Evolutionary conservation across 2,329 filamentous ascomycete genomes (phyloP).

Genomic region (Knoxdaviesia proteae): DNA sequence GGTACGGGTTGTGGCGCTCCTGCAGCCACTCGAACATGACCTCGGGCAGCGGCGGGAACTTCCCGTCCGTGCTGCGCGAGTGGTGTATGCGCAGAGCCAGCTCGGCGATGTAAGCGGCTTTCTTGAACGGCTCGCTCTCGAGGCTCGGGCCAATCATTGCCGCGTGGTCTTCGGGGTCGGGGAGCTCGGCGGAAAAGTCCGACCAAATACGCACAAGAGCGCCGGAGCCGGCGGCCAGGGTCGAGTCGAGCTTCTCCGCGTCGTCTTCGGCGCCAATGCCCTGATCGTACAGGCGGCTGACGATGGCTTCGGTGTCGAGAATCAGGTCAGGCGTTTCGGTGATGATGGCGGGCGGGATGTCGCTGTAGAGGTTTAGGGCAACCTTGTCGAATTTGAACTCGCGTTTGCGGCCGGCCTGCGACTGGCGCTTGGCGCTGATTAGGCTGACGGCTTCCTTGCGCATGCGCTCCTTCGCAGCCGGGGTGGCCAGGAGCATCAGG

Average conservation of each 20-base stretch:
- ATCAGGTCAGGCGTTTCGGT: slow-evolving; percentile 53
- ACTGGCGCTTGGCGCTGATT: slow-evolving; percentile 27
- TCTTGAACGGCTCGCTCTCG: slow-evolving; percentile 41
- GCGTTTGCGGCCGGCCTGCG: slow-evolving; percentile 21
- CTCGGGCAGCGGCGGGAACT: slow-evolving; percentile 43
- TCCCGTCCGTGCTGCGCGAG: slow-evolving; percentile 21
- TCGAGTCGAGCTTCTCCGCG: slow-evolving; percentile 31
- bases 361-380: slow-evolving; percentile 45
- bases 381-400: slow-evolving; percentile 48
- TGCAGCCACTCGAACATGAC: slow-evolving; percentile 71
- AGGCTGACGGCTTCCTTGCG: slow-evolving; percentile 34
- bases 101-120: slow-evolving; percentile 60
- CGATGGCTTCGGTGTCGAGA: slow-evolving; percentile 50
- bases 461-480: slow-evolving; percentile 30
- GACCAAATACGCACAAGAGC: slow-evolving; percentile 35
- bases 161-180: slow-evolving; percentile 27
- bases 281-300: slow-evolving; percentile 44
- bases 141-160: slow-evolving; percentile 45
- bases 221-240: slow-evolving; percentile 30
- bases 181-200: slow-evolving; percentile 26
- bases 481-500: slow-evolving; percentile 32
- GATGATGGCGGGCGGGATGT: slow-evolving; percentile 35
- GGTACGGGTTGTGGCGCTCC: slow-evolving; percentile 50
- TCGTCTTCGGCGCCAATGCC: slow-evolving; percentile 35
- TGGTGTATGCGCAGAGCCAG: slow-evolving; percentile 66